Conservation (phyloP, 345 rosid genomes). For the Cochlearia excelsa region DNA sequence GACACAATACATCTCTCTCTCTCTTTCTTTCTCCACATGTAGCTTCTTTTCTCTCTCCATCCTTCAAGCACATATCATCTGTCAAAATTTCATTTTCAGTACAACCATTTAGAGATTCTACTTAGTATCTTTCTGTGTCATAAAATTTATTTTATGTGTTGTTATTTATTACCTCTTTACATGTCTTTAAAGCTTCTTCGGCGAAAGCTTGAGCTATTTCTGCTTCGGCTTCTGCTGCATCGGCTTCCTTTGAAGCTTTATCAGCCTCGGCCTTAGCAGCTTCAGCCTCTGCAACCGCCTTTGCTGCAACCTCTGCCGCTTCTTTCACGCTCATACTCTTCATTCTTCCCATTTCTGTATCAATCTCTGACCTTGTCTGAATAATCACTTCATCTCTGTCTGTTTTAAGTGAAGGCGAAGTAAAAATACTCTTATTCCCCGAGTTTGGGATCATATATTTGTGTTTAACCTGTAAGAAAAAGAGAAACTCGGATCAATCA, state of each 20-base stretch:
- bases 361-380: constrained; percentile 69
- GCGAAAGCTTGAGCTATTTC: constrained; percentile 91
- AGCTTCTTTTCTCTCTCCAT: constrained; percentile 7
- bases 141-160: constrained; percentile 33
- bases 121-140: background rate
- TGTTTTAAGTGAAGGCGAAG: constrained; percentile 38
- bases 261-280: constrained; percentile 89
- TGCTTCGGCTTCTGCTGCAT: constrained; percentile 91
- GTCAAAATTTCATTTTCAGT: constrained; percentile 11
- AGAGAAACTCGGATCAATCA: background rate
- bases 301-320: constrained; percentile 85
- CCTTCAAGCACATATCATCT: constrained; percentile 29
- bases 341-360: constrained; percentile 76
- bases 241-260: constrained; percentile 94
- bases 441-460: constrained; percentile 76
- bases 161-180: constrained; percentile 44
- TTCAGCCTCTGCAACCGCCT: constrained; percentile 92
- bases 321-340: constrained; percentile 75
- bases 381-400: constrained; percentile 52
- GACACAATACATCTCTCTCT: background rate
- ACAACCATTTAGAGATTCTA: constrained; percentile 8
- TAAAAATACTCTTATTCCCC: constrained; percentile 47
- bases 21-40: background rate
- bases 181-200: constrained; percentile 74
- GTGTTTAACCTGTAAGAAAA: constrained; percentile 72